Evolutionary conservation across 805 yeast genomes (phyloP), one percentile per base, ranked within the genome.

Genomic region (Metschnikowia lachancei): DNA sequence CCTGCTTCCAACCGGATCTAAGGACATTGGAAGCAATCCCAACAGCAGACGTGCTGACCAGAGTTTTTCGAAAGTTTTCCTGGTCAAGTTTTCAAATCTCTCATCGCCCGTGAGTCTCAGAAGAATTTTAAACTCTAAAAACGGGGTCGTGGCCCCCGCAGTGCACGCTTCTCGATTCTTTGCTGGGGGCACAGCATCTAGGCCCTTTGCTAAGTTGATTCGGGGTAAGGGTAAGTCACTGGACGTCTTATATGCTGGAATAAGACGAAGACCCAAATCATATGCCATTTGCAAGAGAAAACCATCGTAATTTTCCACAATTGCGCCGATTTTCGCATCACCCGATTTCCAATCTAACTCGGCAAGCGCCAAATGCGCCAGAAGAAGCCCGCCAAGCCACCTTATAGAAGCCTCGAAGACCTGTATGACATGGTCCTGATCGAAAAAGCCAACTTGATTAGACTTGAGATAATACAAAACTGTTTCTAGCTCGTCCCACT

Each of bases 381-480:
- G 82, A 18, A 91, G 59, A 26, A 91, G 69, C 0, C 96, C 89
- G 0, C 98, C 98, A 20, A 91, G 60, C 1, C 87, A 78, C 33
- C 98, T 67, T 14, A 92, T 91, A 4, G 89, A 80, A 3, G 87
- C 77, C 63, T 91, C 98, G 63, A 91, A 91, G 1, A 91, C 95
- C 59, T 91, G 97, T 0, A 91, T 84, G 1, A 83, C 80, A 9
- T 89, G 76, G 50, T 87, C 81, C 33, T 80, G 73, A 33, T 80
- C 74, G 59, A 88, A 88, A 18, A 76, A 57, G 0, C 63, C 59
- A 6, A 79, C 70, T 32, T 77, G 69, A 18, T 74, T 56, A 6
- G n/a, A 14, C 38, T 63, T 49, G 45, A 72, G 59, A 47, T 62
- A 70, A 7, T 39, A 39, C 20, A 72, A 52, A 46, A 62, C 59